Evolutionary conservation across 371 early-diverging fungal genomes (phyloP).

Genomic region (Lichtheimia ornata): DNA sequence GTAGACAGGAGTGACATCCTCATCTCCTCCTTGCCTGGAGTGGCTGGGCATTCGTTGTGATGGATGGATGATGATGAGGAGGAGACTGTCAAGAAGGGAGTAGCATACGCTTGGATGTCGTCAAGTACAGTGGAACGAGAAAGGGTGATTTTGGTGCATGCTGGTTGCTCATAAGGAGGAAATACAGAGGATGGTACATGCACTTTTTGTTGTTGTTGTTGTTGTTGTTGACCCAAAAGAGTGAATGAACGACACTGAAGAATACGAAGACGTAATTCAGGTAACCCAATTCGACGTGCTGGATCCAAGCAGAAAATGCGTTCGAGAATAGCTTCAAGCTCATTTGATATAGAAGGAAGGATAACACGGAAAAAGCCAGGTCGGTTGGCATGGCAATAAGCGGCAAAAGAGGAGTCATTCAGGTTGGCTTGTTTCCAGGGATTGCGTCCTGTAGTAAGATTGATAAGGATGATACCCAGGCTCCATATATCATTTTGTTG

Average conservation of each 20-base stretch:
- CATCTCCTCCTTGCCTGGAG: no score
- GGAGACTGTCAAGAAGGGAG: background rate
- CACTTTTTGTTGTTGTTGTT: no score
- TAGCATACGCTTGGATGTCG: background rate
- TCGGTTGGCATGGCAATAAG: constrained; percentile 61
- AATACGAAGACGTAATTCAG: constrained; percentile 62
- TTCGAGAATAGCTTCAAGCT: constrained; percentile 70
- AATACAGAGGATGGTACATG: no score
- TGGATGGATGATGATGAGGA: background rate
- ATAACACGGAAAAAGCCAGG: constrained; percentile 61
- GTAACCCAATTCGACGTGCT: constrained; percentile 66
- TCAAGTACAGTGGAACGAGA: background rate
- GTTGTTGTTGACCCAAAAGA: no score
- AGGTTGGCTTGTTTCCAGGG: constrained; percentile 81
- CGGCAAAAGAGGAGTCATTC: constrained; percentile 70
- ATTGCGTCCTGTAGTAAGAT: constrained; percentile 75
- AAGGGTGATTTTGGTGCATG: no score
- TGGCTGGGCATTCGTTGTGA: no score
- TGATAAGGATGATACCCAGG: constrained; percentile 81
- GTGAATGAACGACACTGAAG: constrained; percentile 60
- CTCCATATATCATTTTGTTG: constrained; percentile 86
- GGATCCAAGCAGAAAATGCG: constrained; percentile 81
- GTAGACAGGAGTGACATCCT: no score
- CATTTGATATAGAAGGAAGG: constrained; percentile 67
- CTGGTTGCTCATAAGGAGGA: no score